These are phyloP conservation scores for Zopfia rhizophila DNA, from an alignment of 2,329 filamentous ascomycete genomes.

Conservation along the genomic window DNA sequence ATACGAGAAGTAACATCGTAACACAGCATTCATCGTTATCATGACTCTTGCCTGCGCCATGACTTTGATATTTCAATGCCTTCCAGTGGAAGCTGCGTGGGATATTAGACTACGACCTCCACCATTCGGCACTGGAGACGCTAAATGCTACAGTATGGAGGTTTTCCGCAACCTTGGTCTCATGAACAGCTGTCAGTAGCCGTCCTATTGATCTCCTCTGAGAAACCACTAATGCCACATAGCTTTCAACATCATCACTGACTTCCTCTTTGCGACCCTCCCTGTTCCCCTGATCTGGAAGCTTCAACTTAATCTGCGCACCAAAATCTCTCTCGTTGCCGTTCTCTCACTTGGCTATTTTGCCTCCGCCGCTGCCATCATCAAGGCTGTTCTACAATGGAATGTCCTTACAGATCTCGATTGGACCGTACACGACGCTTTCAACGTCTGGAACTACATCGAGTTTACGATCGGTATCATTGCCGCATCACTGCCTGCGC, in stretches of 20 bases:
- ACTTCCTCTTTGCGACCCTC: conserved; percentile 54
- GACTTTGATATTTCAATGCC: conserved; percentile 62
- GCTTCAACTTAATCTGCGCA: conserved; percentile 55
- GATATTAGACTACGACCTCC: conserved; percentile 46
- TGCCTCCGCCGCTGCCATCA: conserved; percentile 55
- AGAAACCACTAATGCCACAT: conserved; percentile 8
- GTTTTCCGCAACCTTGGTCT: conserved; percentile 59
- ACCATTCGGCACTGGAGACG: conserved; percentile 38
- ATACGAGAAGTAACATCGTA: neutral
- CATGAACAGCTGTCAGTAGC: conserved; percentile 56
- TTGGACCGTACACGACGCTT: conserved; percentile 50
- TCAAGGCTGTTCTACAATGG: conserved; percentile 54
- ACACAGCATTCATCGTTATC: conserved; percentile 53
- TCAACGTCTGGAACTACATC: conserved; percentile 53
- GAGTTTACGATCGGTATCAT: conserved; percentile 58
- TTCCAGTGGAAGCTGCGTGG: conserved; percentile 59
- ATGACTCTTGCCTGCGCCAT: conserved; percentile 56
- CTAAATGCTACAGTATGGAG: conserved; percentile 55
- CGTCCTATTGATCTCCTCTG: neutral
- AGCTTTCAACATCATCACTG: conserved; percentile 53
- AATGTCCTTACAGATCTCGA: conserved; percentile 49
- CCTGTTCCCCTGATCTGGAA: conserved; percentile 57
- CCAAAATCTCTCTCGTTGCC: conserved; percentile 51
- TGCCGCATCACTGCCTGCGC: conserved; percentile 55
- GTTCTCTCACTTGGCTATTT: conserved; percentile 54